Percentiles rank a stretch among this genome's conserved stretches.
Evolutionary conservation across 768 basidiomycete genomes (phyloP).

Genomic region (Serendipita sp.): DNA sequence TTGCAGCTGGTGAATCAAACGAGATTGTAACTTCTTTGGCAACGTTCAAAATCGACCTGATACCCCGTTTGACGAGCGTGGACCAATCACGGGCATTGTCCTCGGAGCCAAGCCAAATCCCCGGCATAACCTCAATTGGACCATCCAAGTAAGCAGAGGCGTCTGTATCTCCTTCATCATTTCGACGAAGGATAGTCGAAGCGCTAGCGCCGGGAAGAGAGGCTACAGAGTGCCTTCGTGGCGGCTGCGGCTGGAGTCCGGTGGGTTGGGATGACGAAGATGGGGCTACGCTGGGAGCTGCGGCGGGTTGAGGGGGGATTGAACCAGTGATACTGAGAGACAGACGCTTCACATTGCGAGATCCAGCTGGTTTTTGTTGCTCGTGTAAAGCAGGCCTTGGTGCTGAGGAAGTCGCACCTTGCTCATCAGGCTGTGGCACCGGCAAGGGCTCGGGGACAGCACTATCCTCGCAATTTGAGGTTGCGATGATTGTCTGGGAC

Average conservation of each 20-base stretch:
- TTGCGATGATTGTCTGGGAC: background rate
- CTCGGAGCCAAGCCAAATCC: conserved; percentile 81
- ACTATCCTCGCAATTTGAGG: background rate
- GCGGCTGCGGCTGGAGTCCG: conserved; percentile 20
- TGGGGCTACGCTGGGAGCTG: background rate
- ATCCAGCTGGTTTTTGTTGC: background rate
- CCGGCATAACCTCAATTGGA: conserved; percentile 70
- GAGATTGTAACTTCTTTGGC: conserved; percentile 79
- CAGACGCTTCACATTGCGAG: background rate
- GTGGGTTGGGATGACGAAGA: background rate
- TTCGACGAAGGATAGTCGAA: conserved; percentile 41
- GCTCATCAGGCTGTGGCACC: background rate
- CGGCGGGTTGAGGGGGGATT: background rate
- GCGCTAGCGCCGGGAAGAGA: conserved; percentile 45
- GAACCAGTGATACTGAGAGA: background rate
- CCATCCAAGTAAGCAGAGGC: conserved; percentile 62
- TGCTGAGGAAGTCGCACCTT: conserved; percentile 1
- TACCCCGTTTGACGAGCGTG: conserved; percentile 50
- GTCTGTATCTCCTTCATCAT: conserved; percentile 42
- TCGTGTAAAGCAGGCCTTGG: conserved; percentile 7
- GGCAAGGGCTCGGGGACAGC: background rate
- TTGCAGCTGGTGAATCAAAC: conserved; percentile 31
- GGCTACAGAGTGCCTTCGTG: conserved; percentile 51
- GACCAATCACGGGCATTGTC: conserved; percentile 79
- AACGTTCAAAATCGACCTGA: conserved; percentile 75